Evolutionary conservation across 768 basidiomycete genomes (phyloP), one percentile per base, ranked within the genome.

Genomic region (Tricholoma sp.): DNA sequence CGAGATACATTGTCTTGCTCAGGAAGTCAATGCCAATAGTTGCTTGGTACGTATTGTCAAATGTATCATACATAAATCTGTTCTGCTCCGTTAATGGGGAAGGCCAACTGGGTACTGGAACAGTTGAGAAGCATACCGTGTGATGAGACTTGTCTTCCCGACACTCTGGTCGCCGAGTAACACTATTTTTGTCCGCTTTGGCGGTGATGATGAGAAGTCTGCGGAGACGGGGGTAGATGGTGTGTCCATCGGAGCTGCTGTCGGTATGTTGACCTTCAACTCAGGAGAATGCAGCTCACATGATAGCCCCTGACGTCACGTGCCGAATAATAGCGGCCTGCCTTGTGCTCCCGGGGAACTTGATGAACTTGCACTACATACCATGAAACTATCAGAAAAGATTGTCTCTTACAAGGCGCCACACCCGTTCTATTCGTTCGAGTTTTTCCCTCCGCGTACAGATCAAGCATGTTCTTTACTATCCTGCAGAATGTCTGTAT

Each of bases 1-100:
- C 97, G 57, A 98, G 81, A 73, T 99, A 99, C 93, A 99, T 96
- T 0, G 97, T 98, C 80, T 99, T 99, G 77, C 94, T 96, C 74
- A 99, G 78, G 72, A 99, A 99, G 76, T 99, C 97, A 73, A 99
- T 99, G 57, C 96, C 94, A 69, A 96, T 96, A 9, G 94, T 96
- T 18, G 94, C 94, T 70, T 94, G 92, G 72, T 99, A 99, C 45
- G 96, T 98, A 73, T 98, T 98, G 79, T 99, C 97, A 72, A 99
- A 99, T 0, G 97, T 98, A 75, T 99, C 97, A 71, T 99, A 99
- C 97, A 98, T 95, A 71, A 91, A 91, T 75, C 92, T 95, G 56
- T 7, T 31, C 24, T 45, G 32, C 19, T 54, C 53, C 45, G n/a
- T 27, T 58, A 46, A 57, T 50, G 39, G 14, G 35, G n/a, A 14